Evolutionary conservation across 2,329 filamentous ascomycete genomes (phyloP), one percentile per base, ranked within the genome.

Genomic region (Alternaria brassicicola): DNA sequence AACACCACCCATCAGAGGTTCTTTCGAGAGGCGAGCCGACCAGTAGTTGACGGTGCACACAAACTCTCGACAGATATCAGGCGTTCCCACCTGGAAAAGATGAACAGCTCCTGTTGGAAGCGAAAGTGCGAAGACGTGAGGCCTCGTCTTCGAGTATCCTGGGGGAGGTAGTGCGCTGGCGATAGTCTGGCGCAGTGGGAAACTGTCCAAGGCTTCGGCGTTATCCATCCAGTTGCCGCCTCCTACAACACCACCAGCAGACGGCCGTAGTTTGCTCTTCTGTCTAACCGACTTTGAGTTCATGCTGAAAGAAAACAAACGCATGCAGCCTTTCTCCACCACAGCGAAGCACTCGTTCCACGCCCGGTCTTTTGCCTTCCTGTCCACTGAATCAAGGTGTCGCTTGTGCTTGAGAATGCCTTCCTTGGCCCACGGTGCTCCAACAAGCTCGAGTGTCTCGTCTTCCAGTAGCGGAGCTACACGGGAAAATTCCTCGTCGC

Each of bases 211-310:
- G 64, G 89, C 92, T 64, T 96, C 93, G 5, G 95, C 95, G 73
- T 96, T 98, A 67, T 97, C 93, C 76, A 94, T 94, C 95, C 95
- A 99, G 76, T 99, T 98, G 23, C 95, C 95, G 60, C 95, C 95
- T 65, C 95, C 95, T 2, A 98, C 95, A 6, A 90, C 85, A 26
- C 88, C 86, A 12, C 86, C 88, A 9, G 85, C 84, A 21, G 81
- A 80, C 35, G 79, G 75, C 50, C 84, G 82, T 71, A 77, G 81
- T 62, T 86, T 87, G 62, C 79, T 83, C 76, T 92, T 93, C 66
- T 88, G 85, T 31, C 88, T 85, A 67, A 88, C 81, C 1, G 90
- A 91, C 75, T 95, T 95, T 63, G 82, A 81, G 41, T 88, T 88
- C n/a, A 88, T 85, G 45, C 88, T 89, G 79, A 99, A 99, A 0